These are phyloP conservation scores for Rosa chinensis DNA, from an alignment of 306 rosid species.

Conservation along the genomic window DNA sequence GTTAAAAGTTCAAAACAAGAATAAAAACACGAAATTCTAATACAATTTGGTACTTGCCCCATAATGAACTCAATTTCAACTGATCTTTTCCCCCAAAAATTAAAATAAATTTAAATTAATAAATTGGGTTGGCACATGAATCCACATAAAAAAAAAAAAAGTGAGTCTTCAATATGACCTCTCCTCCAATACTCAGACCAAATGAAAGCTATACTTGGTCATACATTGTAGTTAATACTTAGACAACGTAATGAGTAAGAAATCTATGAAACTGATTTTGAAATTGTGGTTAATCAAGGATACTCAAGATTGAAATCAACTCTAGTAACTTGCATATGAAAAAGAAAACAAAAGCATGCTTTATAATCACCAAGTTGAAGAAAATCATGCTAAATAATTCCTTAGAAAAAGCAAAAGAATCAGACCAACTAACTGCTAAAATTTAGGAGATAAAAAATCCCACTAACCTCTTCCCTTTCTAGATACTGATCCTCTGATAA, in stretches of 20 bases:
- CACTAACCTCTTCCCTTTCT: slow-evolving; percentile 83
- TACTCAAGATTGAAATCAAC: neutral
- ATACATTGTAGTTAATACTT: neutral
- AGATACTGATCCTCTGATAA: slow-evolving; percentile 91
- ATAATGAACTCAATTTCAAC: neutral
- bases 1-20: neutral
- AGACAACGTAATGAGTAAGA: neutral
- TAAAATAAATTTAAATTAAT: neutral
- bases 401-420: neutral
- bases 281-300: neutral
- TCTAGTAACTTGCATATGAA: neutral
- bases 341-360: neutral
- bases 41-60: neutral
- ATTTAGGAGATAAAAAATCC: slow-evolving; percentile 12
- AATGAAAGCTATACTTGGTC: neutral
- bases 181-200: neutral
- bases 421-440: neutral
- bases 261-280: neutral
- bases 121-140: neutral
- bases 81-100: neutral
- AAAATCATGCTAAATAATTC: neutral
- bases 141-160: neutral
- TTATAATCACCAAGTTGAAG: neutral
- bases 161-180: neutral
- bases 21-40: neutral